Evolutionary conservation across 1,284 basidiomycete species (phyloP).

Genomic region (Sphaerobolus stellatus): DNA sequence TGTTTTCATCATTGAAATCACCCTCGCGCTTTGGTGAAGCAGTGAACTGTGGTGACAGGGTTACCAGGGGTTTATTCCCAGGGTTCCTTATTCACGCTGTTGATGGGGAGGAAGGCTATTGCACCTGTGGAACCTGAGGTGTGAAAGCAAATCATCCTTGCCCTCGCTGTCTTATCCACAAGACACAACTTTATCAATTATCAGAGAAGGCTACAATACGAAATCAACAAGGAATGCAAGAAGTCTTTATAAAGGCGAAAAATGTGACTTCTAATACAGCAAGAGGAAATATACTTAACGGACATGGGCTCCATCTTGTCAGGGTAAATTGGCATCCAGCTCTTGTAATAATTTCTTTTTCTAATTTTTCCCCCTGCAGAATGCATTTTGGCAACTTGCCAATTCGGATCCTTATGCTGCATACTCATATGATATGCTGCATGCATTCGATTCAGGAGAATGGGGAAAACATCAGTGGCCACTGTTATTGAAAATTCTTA

Average conservation of each 20-base stretch:
- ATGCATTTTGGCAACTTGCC: not conserved
- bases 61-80: constrained; percentile 23
- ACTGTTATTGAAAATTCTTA: not conserved
- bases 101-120: constrained; percentile 29
- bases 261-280: not conserved
- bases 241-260: not conserved
- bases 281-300: not conserved
- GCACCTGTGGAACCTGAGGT: constrained; percentile 24
- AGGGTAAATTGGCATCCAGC: not conserved
- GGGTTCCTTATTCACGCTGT: constrained; percentile 29
- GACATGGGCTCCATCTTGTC: not conserved
- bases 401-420: not conserved
- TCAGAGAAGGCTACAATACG: not conserved
- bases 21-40: constrained; percentile 24
- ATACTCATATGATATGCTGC: not conserved
- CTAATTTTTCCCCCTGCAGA: not conserved
- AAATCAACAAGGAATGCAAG: not conserved
- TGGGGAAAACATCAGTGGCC: not conserved
- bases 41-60: constrained; percentile 23
- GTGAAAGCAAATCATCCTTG: constrained; percentile 27
- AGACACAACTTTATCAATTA: constrained; percentile 21
- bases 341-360: not conserved
- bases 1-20: constrained; percentile 20
- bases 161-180: constrained; percentile 25
- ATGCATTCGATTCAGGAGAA: not conserved